Evolutionary conservation across 2,329 filamentous ascomycete species (phyloP).

Genomic region (Tolypocladium nubicola): DNA sequence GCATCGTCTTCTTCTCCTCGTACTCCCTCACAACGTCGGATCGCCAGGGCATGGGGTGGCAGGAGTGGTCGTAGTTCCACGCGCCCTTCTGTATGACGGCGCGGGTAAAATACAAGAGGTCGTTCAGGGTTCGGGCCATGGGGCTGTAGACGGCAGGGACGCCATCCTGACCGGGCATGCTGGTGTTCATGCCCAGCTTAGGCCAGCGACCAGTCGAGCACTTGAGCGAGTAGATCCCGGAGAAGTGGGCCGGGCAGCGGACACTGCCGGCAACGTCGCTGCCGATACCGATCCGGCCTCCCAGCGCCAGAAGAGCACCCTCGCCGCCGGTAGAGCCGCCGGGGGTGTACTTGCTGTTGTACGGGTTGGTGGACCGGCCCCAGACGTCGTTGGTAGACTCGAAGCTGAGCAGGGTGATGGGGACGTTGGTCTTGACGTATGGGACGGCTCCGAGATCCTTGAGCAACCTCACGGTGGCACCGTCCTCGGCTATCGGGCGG

Average conservation of each 20-base stretch:
- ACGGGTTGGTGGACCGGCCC: slow-evolving; percentile 74
- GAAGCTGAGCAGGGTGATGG: slow-evolving; percentile 77
- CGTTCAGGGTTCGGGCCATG: slow-evolving; percentile 78
- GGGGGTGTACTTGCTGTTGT: slow-evolving; percentile 73
- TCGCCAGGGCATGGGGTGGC: slow-evolving; percentile 78
- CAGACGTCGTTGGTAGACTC: slow-evolving; percentile 72
- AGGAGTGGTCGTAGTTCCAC: slow-evolving; percentile 80
- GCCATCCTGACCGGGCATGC: slow-evolving; percentile 88
- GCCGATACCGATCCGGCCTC: slow-evolving; percentile 79
- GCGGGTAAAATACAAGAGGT: slow-evolving; percentile 75
- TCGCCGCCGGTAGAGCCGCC: slow-evolving; percentile 87
- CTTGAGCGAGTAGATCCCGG: slow-evolving; percentile 75
- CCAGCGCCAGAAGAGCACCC: slow-evolving; percentile 68
- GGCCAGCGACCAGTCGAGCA: slow-evolving; percentile 89
- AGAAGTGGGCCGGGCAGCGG: slow-evolving; percentile 77
- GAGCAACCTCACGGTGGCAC: slow-evolving; percentile 61
- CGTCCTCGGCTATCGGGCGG: slow-evolving; percentile 58
- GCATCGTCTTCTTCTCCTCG: slow-evolving; percentile 49
- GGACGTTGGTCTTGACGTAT: slow-evolving; percentile 87
- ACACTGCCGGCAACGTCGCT: slow-evolving; percentile 89
- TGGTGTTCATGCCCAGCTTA: slow-evolving; percentile 72
- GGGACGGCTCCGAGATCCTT: slow-evolving; percentile 84
- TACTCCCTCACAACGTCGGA: slow-evolving; percentile 48
- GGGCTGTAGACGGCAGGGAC: slow-evolving; percentile 83
- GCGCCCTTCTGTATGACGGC: slow-evolving; percentile 70